phyloP scores from a whole-genome alignment of 768 basidiomycete species.

The Hemileccinum impolitum region DNA sequence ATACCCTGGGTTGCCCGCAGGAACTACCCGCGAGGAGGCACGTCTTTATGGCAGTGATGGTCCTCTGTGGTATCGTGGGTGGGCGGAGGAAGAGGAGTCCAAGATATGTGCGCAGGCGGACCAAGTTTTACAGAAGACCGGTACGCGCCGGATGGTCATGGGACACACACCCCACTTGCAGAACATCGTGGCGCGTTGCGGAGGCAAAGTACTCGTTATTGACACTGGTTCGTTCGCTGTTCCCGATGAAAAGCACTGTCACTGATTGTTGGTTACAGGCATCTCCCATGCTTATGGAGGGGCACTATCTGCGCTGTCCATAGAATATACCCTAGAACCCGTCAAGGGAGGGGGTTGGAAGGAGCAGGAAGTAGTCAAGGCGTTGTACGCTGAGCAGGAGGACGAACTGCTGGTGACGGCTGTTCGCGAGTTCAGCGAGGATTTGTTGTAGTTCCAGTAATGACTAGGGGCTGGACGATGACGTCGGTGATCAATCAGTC shows the following conservation, averaged over 20 bases:
- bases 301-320: slow-evolving; percentile 80
- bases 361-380: slow-evolving; percentile 36
- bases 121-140: slow-evolving; percentile 65
- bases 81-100: slow-evolving; percentile 74
- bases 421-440: slow-evolving; percentile 25
- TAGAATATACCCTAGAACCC: slow-evolving; percentile 80
- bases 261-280: slow-evolving; percentile 42
- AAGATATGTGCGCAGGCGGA: slow-evolving; percentile 70
- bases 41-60: slow-evolving; percentile 75
- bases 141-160: slow-evolving; percentile 89
- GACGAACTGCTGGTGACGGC: slow-evolving; percentile 28
- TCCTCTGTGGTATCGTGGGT: slow-evolving; percentile 93
- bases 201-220: slow-evolving; percentile 92
- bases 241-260: neutral
- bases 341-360: slow-evolving; percentile 34
- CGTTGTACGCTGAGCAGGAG: slow-evolving; percentile 32
- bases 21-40: slow-evolving; percentile 61
- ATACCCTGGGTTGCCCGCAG: slow-evolving; percentile 68
- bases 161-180: slow-evolving; percentile 94
- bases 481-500: slow-evolving; percentile 16
- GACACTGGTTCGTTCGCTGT: slow-evolving; percentile 68
- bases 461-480: slow-evolving; percentile 17
- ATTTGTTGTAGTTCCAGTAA: slow-evolving; percentile 13
- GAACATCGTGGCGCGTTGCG: slow-evolving; percentile 82
- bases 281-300: slow-evolving; percentile 97